Conservation (phyloP, 2,329 filamentous ascomycete genomes). For the Fusarium hostae region DNA sequence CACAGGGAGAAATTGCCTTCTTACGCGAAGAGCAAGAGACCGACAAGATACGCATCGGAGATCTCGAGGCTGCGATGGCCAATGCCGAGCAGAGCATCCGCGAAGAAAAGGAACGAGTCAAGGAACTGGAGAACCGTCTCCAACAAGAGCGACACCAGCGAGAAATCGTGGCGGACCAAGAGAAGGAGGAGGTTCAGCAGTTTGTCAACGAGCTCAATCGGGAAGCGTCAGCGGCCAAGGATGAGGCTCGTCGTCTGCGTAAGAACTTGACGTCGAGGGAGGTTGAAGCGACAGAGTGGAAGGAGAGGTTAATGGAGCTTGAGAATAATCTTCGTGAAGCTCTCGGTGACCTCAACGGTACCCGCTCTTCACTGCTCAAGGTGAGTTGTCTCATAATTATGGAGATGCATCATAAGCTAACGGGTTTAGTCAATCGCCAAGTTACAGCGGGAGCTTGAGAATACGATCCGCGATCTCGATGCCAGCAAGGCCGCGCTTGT, state of each 20-base stretch:
- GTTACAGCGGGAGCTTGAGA: constrained; percentile 87
- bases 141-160: constrained; percentile 84
- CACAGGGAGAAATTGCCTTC: constrained; percentile 93
- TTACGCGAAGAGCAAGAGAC: constrained; percentile 94
- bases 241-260: constrained; percentile 83
- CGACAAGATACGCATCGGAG: constrained; percentile 97
- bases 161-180: constrained; percentile 85
- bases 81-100: constrained; percentile 82
- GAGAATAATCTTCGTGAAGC: constrained; percentile 89
- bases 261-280: constrained; percentile 86
- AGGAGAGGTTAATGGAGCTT: constrained; percentile 87
- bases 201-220: constrained; percentile 92
- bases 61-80: constrained; percentile 85
- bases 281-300: constrained; percentile 90
- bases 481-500: constrained; percentile 78
- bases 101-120: constrained; percentile 82
- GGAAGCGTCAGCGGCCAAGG: constrained; percentile 83
- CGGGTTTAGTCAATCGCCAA: constrained; percentile 78
- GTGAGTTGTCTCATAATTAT: constrained; percentile 54
- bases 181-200: constrained; percentile 95
- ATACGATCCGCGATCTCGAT: constrained; percentile 84
- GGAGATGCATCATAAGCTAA: constrained; percentile 39
- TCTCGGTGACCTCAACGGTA: constrained; percentile 87
- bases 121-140: constrained; percentile 79
- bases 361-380: constrained; percentile 84